These are phyloP conservation scores for Erodium moschatum DNA, from an alignment of 441 rosid species.

Conservation along the genomic window DNA sequence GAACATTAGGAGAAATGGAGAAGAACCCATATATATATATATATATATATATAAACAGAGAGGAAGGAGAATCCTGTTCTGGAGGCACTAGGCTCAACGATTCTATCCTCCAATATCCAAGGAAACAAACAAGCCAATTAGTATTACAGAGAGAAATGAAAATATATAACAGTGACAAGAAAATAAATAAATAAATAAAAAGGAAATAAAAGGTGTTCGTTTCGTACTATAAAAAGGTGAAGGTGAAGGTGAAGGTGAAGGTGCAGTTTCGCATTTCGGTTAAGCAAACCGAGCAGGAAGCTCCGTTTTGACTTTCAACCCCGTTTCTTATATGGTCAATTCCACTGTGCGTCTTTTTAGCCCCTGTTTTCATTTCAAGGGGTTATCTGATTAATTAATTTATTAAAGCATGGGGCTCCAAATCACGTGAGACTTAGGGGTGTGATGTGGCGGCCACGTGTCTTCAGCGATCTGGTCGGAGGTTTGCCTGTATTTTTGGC, in stretches of 20 bases:
- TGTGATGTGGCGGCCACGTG: constrained; percentile 20
- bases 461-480: constrained; percentile 13
- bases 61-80: background rate
- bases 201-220: background rate
- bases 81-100: background rate
- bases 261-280: background rate
- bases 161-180: background rate
- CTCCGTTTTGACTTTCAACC: background rate
- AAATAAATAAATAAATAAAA: too few relatives aligned
- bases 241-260: too few relatives aligned
- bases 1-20: background rate
- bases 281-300: background rate
- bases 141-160: background rate
- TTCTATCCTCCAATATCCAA: constrained; percentile 2
- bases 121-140: background rate
- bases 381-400: too few relatives aligned
- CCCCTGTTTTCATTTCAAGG: too few relatives aligned
- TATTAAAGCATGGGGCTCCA: too few relatives aligned
- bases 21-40: background rate
- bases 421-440: background rate
- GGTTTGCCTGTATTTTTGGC: constrained; percentile 23
- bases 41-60: background rate
- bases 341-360: too few relatives aligned
- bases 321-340: background rate
- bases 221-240: too few relatives aligned